A percentile compares a stretch with the other conserved stretches of the same genome.
These are phyloP conservation scores for Strobilomyces echinocephalus DNA, from an alignment of 768 basidiomycete species.

Conservation along the genomic window DNA sequence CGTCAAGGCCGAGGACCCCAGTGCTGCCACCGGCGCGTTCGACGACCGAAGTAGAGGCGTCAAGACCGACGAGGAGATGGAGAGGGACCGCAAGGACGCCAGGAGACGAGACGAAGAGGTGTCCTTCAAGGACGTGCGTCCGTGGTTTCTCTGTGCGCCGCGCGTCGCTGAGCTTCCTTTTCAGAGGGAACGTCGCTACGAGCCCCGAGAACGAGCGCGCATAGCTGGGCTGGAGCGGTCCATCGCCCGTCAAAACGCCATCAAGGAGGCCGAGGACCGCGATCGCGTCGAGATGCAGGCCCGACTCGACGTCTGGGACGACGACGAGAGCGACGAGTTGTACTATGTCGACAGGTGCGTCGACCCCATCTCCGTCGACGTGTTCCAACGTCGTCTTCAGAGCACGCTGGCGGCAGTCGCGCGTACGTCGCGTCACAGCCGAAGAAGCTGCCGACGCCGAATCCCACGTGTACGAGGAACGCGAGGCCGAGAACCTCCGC, in stretches of 20 bases:
- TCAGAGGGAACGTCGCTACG: constrained; percentile 91
- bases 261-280: constrained; percentile 73
- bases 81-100: constrained; percentile 73
- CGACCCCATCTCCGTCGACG: not conserved
- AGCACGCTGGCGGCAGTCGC: constrained; percentile 79
- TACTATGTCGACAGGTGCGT: constrained; percentile 89
- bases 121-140: constrained; percentile 83
- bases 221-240: constrained; percentile 73
- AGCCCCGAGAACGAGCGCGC: constrained; percentile 80
- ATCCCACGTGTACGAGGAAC: constrained; percentile 76
- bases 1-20: constrained; percentile 62
- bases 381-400: constrained; percentile 33
- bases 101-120: constrained; percentile 75
- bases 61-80: constrained; percentile 87
- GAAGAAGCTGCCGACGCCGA: constrained; percentile 85
- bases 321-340: constrained; percentile 86
- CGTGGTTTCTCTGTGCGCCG: not conserved
- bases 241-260: constrained; percentile 64
- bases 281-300: constrained; percentile 77
- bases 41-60: constrained; percentile 36
- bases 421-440: constrained; percentile 62
- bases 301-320: constrained; percentile 84
- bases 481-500: constrained; percentile 81
- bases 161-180: constrained; percentile 1
- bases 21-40: constrained; percentile 31